Evolutionary conservation across 345 rosid genomes (phyloP).

Genomic region (Brassica rapa): DNA sequence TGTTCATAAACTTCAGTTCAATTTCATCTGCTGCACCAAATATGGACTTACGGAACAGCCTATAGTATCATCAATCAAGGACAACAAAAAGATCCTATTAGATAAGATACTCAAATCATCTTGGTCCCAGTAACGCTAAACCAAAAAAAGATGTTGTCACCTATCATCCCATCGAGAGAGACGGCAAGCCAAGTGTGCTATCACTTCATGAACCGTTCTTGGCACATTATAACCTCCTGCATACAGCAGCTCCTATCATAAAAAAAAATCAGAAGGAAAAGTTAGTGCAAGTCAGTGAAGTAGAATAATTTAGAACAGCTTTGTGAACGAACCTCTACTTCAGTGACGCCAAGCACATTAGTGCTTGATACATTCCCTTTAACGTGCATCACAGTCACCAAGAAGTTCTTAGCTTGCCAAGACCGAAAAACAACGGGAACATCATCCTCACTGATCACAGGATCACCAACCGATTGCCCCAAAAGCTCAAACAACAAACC

Average conservation of each 20-base stretch:
- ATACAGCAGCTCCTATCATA: constrained; percentile 79
- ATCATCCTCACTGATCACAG: constrained; percentile 84
- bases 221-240: constrained; percentile 87
- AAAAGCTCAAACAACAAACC: constrained; percentile 93
- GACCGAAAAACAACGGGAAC: constrained; percentile 88
- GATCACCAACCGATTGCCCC: constrained; percentile 98
- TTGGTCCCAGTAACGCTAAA: neutral
- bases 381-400: constrained; percentile 76
- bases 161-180: constrained; percentile 97
- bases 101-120: constrained; percentile 12
- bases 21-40: constrained; percentile 98
- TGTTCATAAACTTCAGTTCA: constrained; percentile 90
- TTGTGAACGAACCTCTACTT: constrained; percentile 76
- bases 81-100: neutral
- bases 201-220: constrained; percentile 84
- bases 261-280: too few species aligned
- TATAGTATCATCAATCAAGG: constrained; percentile 38
- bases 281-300: too few species aligned
- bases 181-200: constrained; percentile 75
- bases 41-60: constrained; percentile 91
- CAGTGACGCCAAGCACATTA: constrained; percentile 79
- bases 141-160: constrained; percentile 41
- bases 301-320: neutral
- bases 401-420: constrained; percentile 95
- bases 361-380: constrained; percentile 60